Base-by-base conservation (phyloP, 2,329 filamentous ascomycete species). In the Fusarium gaditjirri region DNA sequence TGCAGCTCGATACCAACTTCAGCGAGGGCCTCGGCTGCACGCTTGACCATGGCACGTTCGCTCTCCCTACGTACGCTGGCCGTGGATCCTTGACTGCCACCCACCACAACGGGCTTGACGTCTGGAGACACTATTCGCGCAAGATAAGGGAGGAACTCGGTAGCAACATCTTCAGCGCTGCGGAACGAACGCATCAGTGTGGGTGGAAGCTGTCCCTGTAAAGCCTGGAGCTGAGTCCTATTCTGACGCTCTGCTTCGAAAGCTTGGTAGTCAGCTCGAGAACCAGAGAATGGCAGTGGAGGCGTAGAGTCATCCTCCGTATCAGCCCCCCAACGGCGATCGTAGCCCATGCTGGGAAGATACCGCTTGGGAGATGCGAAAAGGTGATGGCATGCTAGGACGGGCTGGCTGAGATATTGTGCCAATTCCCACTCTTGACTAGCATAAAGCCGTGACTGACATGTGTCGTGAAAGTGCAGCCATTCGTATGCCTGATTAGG, bases 361-460 rank as follows among this genome's bases (percentile, higher is more conserved):
- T 85, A 85, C 61, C 86, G 86, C 39, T 87, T 87, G 31, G 92
- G 89, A 1, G 93, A 92, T 7, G 95, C 93, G 78, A 99, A 99
- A 17, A 99, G 87, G 78, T 94, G 87, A 79, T 99, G 97, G 78
- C 97, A 98, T 7, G 94, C 96, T 4, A 98, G 88, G 21, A 96
- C 88, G 0, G 95, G 92, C 74, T 96, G 93, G 76, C 91, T 93
- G 53, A 98, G 88, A 80, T 99, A 99, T 0, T 94, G 91, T 1
- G 89, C 89, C 21, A 99, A 85, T 81, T 99, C 96, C 93, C 96
- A 99, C 61, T 97, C 95, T 80, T 98, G 95, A 65, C 89, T 91
- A n/a, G 90, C 85, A 78, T 91, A 97, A 3, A 98, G 87, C 42
- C 91, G 90, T 2, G 91, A 91, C 29, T 94, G 94, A 70, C 97